These are phyloP conservation scores for Rhodotorula sp. DNA, from an alignment of 1,284 basidiomycete genomes.

Conservation along the genomic window DNA sequence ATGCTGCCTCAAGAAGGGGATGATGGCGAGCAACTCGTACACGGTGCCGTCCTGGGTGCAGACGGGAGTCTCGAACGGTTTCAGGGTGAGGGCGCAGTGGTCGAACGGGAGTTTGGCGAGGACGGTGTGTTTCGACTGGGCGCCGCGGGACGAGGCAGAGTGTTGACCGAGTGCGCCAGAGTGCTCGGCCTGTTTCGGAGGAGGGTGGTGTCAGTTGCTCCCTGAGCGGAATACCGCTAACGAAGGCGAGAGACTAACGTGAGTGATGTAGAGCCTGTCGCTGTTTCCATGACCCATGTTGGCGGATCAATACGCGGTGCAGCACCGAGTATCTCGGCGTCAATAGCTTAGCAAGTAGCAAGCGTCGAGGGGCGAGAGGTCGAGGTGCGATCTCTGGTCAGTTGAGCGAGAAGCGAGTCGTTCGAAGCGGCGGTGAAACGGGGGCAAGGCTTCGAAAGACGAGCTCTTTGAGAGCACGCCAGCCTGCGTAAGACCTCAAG, in stretches of 20 bases:
- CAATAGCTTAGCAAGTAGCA: not conserved
- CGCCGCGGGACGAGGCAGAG: slow-evolving; percentile 29
- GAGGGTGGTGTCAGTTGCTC: not conserved
- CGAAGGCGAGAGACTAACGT: too few relatives aligned
- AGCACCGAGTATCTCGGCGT: not conserved
- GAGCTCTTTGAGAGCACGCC: too few relatives aligned
- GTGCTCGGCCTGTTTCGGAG: slow-evolving; percentile 23
- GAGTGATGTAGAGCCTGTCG: slow-evolving; percentile 38
- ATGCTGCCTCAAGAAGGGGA: slow-evolving; percentile 37
- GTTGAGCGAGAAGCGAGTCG: too few relatives aligned
- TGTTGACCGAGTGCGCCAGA: slow-evolving; percentile 34
- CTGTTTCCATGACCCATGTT: slow-evolving; percentile 27
- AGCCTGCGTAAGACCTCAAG: too few relatives aligned
- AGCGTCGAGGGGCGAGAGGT: too few relatives aligned
- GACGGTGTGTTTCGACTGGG: slow-evolving; percentile 10
- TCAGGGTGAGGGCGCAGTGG: slow-evolving; percentile 44
- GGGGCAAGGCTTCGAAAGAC: too few relatives aligned
- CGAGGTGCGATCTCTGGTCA: too few relatives aligned
- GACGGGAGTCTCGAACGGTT: slow-evolving; percentile 45
- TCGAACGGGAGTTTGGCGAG: slow-evolving; percentile 38
- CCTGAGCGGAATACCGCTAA: too few relatives aligned
- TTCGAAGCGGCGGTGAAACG: too few relatives aligned
- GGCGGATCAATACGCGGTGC: not conserved
- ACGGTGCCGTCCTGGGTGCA: slow-evolving; percentile 42
- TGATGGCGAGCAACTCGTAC: slow-evolving; percentile 43